These are phyloP conservation scores for Hippophae gyantsensis DNA, from an alignment of 306 rosid genomes.

Conservation along the genomic window DNA sequence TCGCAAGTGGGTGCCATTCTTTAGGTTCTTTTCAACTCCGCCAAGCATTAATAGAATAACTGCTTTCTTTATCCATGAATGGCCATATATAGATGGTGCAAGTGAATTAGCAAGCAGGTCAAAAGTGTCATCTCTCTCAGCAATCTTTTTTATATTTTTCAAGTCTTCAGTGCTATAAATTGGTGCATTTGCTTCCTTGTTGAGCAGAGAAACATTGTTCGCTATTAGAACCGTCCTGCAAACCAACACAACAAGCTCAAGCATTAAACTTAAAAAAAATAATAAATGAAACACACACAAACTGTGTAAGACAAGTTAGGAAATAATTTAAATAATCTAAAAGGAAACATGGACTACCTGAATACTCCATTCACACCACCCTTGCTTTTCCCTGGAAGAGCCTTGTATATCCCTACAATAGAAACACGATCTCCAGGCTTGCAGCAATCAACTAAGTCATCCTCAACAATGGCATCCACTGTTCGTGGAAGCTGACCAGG, in stretches of 20 bases:
- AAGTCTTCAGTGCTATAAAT: slow-evolving; percentile 69
- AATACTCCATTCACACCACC: slow-evolving; percentile 92
- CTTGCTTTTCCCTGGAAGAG: slow-evolving; percentile 83
- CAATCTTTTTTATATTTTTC: slow-evolving; percentile 65
- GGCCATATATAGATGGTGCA: slow-evolving; percentile 96
- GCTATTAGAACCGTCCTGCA: slow-evolving; percentile 89
- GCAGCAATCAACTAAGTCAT: slow-evolving; percentile 90
- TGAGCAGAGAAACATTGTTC: slow-evolving; percentile 79
- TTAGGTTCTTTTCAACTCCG: slow-evolving; percentile 94
- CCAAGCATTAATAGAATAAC: slow-evolving; percentile 86
- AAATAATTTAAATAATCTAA: slow-evolving; percentile 6
- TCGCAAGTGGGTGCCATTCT: slow-evolving; percentile 92
- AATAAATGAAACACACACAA: not conserved
- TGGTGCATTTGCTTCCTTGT: slow-evolving; percentile 98
- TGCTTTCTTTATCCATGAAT: slow-evolving; percentile 95
- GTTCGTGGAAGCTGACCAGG: slow-evolving; percentile 99
- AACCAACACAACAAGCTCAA: slow-evolving; percentile 20
- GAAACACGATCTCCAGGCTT: slow-evolving; percentile 99
- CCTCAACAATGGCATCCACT: slow-evolving; percentile 82
- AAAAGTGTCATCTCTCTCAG: slow-evolving; percentile 81
- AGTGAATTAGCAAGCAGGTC: slow-evolving; percentile 89
- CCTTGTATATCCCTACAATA: slow-evolving; percentile 84
- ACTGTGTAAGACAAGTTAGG: slow-evolving; percentile 5
- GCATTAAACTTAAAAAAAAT: slow-evolving; percentile 2
- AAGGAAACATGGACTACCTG: slow-evolving; percentile 44